phyloP scores from a whole-genome alignment of 306 rosid genomes.

The Lagenaria siceraria region DNA sequence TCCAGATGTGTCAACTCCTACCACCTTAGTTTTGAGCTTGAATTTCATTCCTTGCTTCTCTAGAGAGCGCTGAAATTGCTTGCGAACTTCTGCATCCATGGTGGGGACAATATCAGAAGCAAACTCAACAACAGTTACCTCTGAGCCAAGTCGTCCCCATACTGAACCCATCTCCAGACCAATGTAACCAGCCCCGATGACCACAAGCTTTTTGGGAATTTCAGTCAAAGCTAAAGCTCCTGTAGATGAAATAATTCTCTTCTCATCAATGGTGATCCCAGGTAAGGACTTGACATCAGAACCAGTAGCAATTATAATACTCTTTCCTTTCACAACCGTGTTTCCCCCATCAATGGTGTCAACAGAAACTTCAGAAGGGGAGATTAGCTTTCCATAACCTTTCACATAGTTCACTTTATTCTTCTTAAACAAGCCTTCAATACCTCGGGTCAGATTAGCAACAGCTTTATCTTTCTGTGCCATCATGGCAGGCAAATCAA shows the following conservation, averaged over 20 bases:
- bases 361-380: slow-evolving; percentile 84
- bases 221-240: slow-evolving; percentile 85
- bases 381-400: slow-evolving; percentile 78
- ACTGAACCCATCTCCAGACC: slow-evolving; percentile 99
- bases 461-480: slow-evolving; percentile 88
- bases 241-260: slow-evolving; percentile 86
- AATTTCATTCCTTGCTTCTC: slow-evolving; percentile 98
- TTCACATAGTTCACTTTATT: slow-evolving; percentile 92
- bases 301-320: slow-evolving; percentile 86
- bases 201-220: slow-evolving; percentile 84
- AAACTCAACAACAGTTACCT: slow-evolving; percentile 89
- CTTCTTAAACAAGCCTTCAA: slow-evolving; percentile 95
- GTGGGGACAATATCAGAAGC: slow-evolving; percentile 86
- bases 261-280: slow-evolving; percentile 84
- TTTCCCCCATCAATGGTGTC: slow-evolving; percentile 61
- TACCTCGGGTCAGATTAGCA: slow-evolving; percentile 68
- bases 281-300: slow-evolving; percentile 91
- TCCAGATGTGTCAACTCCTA: slow-evolving; percentile 78
- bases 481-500: slow-evolving; percentile 95
- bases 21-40: slow-evolving; percentile 82
- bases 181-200: slow-evolving; percentile 95
- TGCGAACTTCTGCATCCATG: slow-evolving; percentile 86
- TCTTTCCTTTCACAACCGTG: slow-evolving; percentile 73
- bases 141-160: slow-evolving; percentile 90
- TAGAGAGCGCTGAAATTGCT: slow-evolving; percentile 88